phyloP scores from a whole-genome alignment of 1,284 basidiomycete genomes.

The Microbotryomycetes sp. region DNA sequence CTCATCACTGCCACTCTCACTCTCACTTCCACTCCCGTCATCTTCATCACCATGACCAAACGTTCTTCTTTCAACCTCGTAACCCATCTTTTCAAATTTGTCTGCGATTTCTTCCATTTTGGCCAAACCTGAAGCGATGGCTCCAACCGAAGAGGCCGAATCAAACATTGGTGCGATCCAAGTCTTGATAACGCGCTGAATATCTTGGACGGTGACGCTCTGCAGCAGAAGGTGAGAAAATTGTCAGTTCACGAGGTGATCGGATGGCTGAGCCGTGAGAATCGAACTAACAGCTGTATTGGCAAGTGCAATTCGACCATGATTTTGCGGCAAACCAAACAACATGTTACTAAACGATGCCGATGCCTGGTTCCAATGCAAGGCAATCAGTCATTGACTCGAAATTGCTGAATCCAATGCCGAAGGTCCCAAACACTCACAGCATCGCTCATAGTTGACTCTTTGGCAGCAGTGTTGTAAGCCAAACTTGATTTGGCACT shows the following conservation, averaged over 20 bases:
- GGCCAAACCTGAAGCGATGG: slow-evolving; percentile 73
- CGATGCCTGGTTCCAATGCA: slow-evolving; percentile 51
- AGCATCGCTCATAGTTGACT: slow-evolving; percentile 76
- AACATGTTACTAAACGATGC: slow-evolving; percentile 78
- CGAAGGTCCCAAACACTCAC: slow-evolving; percentile 49
- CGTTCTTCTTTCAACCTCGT: slow-evolving; percentile 65
- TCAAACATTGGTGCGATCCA: slow-evolving; percentile 86
- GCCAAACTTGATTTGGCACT: slow-evolving; percentile 88
- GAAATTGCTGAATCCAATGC: slow-evolving; percentile 24
- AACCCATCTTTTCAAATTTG: slow-evolving; percentile 63
- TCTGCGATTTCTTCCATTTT: slow-evolving; percentile 68
- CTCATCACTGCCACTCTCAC: background rate
- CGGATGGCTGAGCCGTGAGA: background rate
- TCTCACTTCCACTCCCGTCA: slow-evolving; percentile 39
- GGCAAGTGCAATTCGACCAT: slow-evolving; percentile 66
- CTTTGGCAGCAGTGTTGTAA: slow-evolving; percentile 68
- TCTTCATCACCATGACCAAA: slow-evolving; percentile 60
- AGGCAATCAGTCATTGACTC: background rate
- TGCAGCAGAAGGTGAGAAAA: slow-evolving; percentile 40
- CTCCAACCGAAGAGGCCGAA: slow-evolving; percentile 65
- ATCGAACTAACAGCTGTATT: slow-evolving; percentile 51
- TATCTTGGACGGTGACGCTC: slow-evolving; percentile 67
- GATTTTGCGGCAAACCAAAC: slow-evolving; percentile 66
- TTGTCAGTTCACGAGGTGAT: background rate
- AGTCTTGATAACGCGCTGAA: slow-evolving; percentile 60